Conservation (phyloP, 2,329 filamentous ascomycete species). For the Arthrobotrys conoides region DNA sequence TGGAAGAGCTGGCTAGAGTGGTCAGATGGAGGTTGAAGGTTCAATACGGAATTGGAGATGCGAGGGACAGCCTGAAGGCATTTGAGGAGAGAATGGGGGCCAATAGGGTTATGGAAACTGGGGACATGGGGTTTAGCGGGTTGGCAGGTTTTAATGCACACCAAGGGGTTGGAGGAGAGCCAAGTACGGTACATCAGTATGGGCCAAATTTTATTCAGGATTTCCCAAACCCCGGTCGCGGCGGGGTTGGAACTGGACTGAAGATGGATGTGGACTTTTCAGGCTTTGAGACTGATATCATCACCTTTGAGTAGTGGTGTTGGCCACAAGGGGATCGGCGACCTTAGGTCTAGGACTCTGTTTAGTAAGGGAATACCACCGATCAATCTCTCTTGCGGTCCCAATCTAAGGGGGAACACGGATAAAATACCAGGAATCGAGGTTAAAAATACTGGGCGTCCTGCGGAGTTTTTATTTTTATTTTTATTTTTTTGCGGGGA, state of each 20-base stretch:
- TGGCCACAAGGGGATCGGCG: neutral
- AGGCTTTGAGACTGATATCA: conserved; percentile 53
- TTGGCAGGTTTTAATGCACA: neutral
- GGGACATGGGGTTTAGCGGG: neutral
- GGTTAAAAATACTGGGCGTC: no score
- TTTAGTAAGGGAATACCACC: neutral
- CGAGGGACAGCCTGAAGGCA: conserved; percentile 4
- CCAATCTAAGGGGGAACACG: no score
- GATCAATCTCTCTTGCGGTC: no score
- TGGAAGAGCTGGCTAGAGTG: conserved; percentile 32
- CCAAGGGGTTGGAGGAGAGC: neutral
- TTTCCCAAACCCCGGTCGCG: neutral
- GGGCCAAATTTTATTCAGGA: neutral
- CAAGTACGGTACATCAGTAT: neutral
- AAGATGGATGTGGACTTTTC: conserved; percentile 60
- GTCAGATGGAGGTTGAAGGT: conserved; percentile 52
- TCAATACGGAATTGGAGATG: conserved; percentile 29
- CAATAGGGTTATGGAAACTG: conserved; percentile 5
- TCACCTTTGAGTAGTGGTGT: conserved; percentile 30
- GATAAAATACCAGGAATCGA: no score
- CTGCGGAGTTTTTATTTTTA: no score
- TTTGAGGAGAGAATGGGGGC: conserved; percentile 41
- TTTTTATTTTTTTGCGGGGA: no score
- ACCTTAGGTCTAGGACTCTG: no score
- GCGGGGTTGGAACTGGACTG: conserved; percentile 12